phyloP scores from a whole-genome alignment of 2,329 filamentous ascomycete species.

The Ascochyta lentis region DNA sequence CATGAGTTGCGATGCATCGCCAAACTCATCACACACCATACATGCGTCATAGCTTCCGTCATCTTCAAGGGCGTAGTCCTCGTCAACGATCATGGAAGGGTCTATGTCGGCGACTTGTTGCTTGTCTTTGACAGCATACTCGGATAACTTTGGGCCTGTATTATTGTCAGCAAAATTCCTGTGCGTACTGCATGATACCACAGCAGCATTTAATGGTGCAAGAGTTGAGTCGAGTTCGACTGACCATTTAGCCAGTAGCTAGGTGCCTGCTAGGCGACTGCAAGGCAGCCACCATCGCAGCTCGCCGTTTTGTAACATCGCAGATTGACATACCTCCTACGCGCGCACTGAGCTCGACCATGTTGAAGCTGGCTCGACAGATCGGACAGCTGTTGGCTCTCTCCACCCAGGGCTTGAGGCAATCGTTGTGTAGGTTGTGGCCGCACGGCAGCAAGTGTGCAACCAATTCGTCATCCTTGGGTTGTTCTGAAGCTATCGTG shows the following conservation, averaged over 20 bases:
- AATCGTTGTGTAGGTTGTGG: constrained; percentile 91
- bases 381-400: constrained; percentile 98
- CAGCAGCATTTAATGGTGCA: constrained; percentile 13
- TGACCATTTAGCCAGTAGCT: constrained; percentile 40
- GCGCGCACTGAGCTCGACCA: constrained; percentile 81
- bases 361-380: constrained; percentile 89
- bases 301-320: constrained; percentile 25
- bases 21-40: constrained; percentile 80
- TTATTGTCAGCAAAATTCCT: constrained; percentile 20
- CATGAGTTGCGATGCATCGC: constrained; percentile 83
- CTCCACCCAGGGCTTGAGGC: constrained; percentile 92
- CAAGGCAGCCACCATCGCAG: constrained; percentile 26
- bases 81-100: constrained; percentile 76
- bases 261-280: constrained; percentile 26
- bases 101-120: constrained; percentile 91
- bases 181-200: constrained; percentile 10
- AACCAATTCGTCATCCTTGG: constrained; percentile 59
- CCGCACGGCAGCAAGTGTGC: constrained; percentile 77
- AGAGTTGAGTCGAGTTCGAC: constrained; percentile 35
- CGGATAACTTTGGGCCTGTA: constrained; percentile 62
- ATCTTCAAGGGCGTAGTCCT: constrained; percentile 64
- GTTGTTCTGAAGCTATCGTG: constrained; percentile 37
- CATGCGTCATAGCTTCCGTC: constrained; percentile 67
- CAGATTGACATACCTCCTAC: constrained; percentile 70
- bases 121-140: constrained; percentile 76